Evolutionary conservation across 202 grass and related monocot species (phyloP), one percentile per base, ranked within the genome.

Genomic region (Hordeum pubiflorum): DNA sequence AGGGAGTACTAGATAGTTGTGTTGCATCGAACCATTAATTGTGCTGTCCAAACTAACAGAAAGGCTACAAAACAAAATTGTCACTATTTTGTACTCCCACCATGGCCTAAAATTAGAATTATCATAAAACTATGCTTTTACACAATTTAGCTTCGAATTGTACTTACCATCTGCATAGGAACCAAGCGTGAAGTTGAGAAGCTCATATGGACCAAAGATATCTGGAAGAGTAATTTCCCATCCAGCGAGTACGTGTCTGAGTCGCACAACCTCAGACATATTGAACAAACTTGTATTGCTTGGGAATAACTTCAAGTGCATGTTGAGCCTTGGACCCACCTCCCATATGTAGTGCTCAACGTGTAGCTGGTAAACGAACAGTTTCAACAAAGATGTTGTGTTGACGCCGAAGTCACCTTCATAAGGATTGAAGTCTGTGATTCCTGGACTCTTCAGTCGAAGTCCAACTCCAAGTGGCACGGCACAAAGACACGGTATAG

Each of bases 191-290:
- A 99, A 90, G 72, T 90, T 88, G 52, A 99, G 84, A 80, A 99
- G 80, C 85, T 99, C 96, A 83, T 99, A 99, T 71, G 96, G 96
- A 79, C 96, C 96, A 85, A 91, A 99, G 23, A 99, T 74, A 77
- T 95, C 96, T 43, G 87, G 91, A 79, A 95, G 92, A 15, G 87
- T 82, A 71, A 99, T 93, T 82, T 85, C 67, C 96, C 96, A 99
- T 66, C 88, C 90, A 20, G 92, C 86, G 77, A 99, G 91, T 91
- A 93, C 59, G 27, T 73, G 79, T 85, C 76, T 87, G 61, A 99
- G 90, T 48, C 87, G 73, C 48, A 86, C 58, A 29, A 93, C n/a
- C 82, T 99, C 90, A 55, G 75, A 76, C 75, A 54, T 56, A 88
- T 82, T 91, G 81, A 99, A 99, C 12, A 76, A 11, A 71, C 34